These are phyloP conservation scores for Pholiota microspora DNA, from an alignment of 768 basidiomycete species.

Conservation along the genomic window DNA sequence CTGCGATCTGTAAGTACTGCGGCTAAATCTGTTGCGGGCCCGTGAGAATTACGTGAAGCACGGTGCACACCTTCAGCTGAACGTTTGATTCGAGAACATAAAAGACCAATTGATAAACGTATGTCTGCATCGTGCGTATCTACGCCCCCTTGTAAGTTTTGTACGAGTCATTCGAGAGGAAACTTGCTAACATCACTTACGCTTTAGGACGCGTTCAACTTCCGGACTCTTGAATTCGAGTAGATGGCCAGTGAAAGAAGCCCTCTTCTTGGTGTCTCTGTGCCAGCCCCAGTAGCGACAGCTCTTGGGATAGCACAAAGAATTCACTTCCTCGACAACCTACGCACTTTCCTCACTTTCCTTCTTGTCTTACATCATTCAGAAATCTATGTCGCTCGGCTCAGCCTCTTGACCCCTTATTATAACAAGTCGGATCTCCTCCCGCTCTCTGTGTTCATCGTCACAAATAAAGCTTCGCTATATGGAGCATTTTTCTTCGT, in stretches of 20 bases:
- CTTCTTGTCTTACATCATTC: conserved; percentile 23
- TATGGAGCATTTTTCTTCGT: conserved; percentile 25
- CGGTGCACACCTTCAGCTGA: too few species aligned
- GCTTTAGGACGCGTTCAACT: neutral
- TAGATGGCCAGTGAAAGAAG: neutral
- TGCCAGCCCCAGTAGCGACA: neutral
- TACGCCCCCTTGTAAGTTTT: too few species aligned
- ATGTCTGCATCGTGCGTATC: too few species aligned
- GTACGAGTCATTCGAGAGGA: too few species aligned
- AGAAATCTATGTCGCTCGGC: conserved; percentile 2
- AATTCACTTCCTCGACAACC: conserved; percentile 24
- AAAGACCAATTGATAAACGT: too few species aligned
- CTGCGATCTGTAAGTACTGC: too few species aligned
- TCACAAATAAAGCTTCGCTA: conserved; percentile 18
- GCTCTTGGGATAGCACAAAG: neutral
- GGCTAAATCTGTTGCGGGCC: too few species aligned
- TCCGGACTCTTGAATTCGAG: neutral
- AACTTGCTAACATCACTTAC: too few species aligned
- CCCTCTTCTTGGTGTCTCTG: neutral
- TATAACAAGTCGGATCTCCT: conserved; percentile 2
- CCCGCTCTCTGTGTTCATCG: conserved; percentile 10
- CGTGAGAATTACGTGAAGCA: too few species aligned
- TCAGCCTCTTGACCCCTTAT: conserved; percentile 1
- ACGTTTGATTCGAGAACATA: too few species aligned
- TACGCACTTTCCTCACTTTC: conserved; percentile 21